phyloP scores from a whole-genome alignment of 1,284 basidiomycete genomes.

The Coniferiporia weirii region DNA sequence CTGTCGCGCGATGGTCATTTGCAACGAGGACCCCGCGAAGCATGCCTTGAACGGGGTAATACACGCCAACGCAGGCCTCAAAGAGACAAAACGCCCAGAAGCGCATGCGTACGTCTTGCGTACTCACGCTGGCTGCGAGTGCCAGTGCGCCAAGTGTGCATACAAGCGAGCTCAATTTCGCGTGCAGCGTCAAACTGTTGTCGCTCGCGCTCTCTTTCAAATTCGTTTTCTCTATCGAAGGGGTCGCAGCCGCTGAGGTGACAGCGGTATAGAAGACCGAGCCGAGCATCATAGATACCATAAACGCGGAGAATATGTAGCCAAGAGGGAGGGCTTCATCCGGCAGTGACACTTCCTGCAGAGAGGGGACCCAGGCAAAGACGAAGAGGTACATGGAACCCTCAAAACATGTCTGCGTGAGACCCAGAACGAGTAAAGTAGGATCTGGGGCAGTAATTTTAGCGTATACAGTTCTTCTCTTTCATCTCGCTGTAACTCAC shows the following conservation, averaged over 20 bases:
- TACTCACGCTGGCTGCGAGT: slow-evolving; percentile 48
- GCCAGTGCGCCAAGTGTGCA: slow-evolving; percentile 56
- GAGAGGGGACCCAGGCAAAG: slow-evolving; percentile 71
- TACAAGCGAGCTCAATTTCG: slow-evolving; percentile 60
- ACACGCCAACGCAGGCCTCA: slow-evolving; percentile 73
- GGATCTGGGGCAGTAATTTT: slow-evolving; percentile 39
- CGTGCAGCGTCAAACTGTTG: slow-evolving; percentile 46
- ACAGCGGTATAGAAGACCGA: slow-evolving; percentile 52
- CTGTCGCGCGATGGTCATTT: slow-evolving; percentile 70
- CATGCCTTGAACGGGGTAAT: slow-evolving; percentile 76
- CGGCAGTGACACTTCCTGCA: slow-evolving; percentile 51
- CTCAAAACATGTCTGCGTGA: slow-evolving; percentile 74
- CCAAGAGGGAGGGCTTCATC: slow-evolving; percentile 53
- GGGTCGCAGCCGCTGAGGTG: slow-evolving; percentile 21
- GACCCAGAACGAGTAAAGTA: slow-evolving; percentile 58
- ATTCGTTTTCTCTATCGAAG: slow-evolving; percentile 7
- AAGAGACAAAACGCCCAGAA: slow-evolving; percentile 74
- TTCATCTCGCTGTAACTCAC: slow-evolving; percentile 30
- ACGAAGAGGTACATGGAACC: slow-evolving; percentile 81
- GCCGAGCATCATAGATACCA: slow-evolving; percentile 76
- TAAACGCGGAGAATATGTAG: slow-evolving; percentile 73
- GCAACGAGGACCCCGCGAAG: slow-evolving; percentile 62
- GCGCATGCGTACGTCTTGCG: slow-evolving; percentile 41
- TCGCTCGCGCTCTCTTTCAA: slow-evolving; percentile 5
- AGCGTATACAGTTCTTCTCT: slow-evolving; percentile 1